Evolutionary conservation across 208 protist genomes (phyloP), one percentile per base, ranked within the genome.

Genomic region (Wallacemonas sp.): DNA sequence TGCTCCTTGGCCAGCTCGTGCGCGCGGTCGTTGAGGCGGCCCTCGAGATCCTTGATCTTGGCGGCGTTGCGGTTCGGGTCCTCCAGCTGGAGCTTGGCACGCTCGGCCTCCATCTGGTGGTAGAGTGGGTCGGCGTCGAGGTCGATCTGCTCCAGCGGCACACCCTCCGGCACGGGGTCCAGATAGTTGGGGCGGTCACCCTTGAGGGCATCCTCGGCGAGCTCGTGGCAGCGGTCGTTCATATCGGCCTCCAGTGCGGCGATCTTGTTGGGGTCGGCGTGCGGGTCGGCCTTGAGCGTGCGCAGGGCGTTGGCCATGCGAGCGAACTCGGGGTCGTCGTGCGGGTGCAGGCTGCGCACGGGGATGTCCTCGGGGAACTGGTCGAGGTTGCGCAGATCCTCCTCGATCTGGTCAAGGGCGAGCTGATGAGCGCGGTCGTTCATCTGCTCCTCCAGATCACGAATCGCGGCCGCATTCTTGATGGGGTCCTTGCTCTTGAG

Each of bases 1-100:
- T 82, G 69, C 74, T 87, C 69, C 60, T 75, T 78, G 17, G 89
- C 89, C 52, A 95, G 70, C 61, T 91, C 89, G 49, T 89, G 78
- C n/a, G 78, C 83, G 23, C 80, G 81, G 24, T 87, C 80, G 62
- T 88, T 93, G 34, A 95, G 74, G 47, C 83, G 82, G 2, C 77
- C 79, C 70, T 89, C 83, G 0, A 92, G 70, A 17, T 94, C 77
- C 19, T 65, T 70, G 30, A 90, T 87, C 70, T 87, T 84, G 23
- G 70, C 67, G 19, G 74, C 71, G 61, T 88, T 88, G 56, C 69
- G 70, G 47, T 72, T 60, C 16, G 85, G 76, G 56, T 91, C 85
- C 72, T 83, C 66, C 38, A 88, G 64, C 61, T 80, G 68, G 24
- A 90, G 74, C 68, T 87, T 89, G 38, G 85, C 83, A 2, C 85